These are phyloP conservation scores for Chrysanthemum lavandulifolium DNA, from an alignment of 129 eudicot genomes.

Conservation along the genomic window DNA sequence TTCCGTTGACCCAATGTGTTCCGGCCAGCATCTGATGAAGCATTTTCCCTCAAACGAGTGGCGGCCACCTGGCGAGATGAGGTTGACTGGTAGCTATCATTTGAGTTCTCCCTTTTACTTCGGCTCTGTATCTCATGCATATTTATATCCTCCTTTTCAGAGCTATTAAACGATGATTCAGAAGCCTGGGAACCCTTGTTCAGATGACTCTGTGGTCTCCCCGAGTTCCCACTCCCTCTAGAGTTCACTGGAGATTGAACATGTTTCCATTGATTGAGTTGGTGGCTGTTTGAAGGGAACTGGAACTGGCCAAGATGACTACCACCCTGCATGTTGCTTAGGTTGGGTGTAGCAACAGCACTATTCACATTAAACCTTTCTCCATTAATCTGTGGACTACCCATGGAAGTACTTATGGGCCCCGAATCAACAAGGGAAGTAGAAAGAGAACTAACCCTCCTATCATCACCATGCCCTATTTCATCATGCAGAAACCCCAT, in stretches of 20 bases:
- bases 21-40: slow-evolving; percentile 43
- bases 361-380: neutral
- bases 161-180: slow-evolving; percentile 46
- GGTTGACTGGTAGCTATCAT: slow-evolving; percentile 53
- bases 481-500: neutral
- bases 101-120: slow-evolving; percentile 53
- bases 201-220: slow-evolving; percentile 35
- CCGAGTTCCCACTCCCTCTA: slow-evolving; percentile 39
- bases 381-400: neutral
- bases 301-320: slow-evolving; percentile 10
- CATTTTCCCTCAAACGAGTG: slow-evolving; percentile 43
- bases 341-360: neutral
- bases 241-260: slow-evolving; percentile 37
- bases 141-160: slow-evolving; percentile 44
- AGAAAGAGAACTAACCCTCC: slow-evolving; percentile 10
- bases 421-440: neutral
- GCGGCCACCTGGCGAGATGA: slow-evolving; percentile 37
- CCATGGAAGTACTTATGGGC: slow-evolving; percentile 4
- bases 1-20: slow-evolving; percentile 44
- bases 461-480: slow-evolving; percentile 3
- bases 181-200: slow-evolving; percentile 44
- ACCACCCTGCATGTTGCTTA: slow-evolving; percentile 8
- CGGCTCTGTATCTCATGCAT: slow-evolving; percentile 42
- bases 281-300: slow-evolving; percentile 34
- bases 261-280: slow-evolving; percentile 50